Evolutionary conservation across 805 yeast genomes (phyloP).

Genomic region (Vanderwaltozyma yarrowii): DNA sequence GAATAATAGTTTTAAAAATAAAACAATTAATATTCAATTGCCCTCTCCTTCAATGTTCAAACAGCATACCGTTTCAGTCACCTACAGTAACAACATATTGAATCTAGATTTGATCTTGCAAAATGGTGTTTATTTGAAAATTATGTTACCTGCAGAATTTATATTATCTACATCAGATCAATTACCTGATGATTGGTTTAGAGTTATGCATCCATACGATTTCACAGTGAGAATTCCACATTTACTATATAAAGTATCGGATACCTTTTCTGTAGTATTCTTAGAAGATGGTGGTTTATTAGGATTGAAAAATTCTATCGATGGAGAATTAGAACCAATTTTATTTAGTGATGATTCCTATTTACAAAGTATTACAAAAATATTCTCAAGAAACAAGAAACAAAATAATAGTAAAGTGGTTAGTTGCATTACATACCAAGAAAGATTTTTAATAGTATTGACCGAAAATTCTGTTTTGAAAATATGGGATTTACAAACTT

Average conservation of each 20-base stretch:
- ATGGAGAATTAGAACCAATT: conserved; percentile 30
- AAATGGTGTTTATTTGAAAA: conserved; percentile 17
- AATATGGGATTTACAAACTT: conserved; percentile 22
- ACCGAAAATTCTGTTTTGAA: conserved; percentile 22
- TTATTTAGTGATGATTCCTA: conserved; percentile 49
- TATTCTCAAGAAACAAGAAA: conserved; percentile 13
- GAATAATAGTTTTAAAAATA: conserved; percentile 10
- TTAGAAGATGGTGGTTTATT: conserved; percentile 72
- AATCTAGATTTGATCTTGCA: conserved; percentile 17
- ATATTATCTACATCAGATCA: conserved; percentile 7
- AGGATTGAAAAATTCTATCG: conserved; percentile 32
- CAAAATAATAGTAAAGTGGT: conserved; percentile 13
- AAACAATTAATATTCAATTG: conserved; percentile 17
- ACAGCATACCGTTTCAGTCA: conserved; percentile 16
- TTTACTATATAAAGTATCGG: conserved; percentile 37
- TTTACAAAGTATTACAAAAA: conserved; percentile 27
- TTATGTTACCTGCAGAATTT: conserved; percentile 18
- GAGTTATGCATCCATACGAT: conserved; percentile 56
- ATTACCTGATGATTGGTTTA: conserved; percentile 41
- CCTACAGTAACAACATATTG: conserved; percentile 6
- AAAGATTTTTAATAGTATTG: conserved; percentile 16
- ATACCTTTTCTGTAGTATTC: conserved; percentile 41
- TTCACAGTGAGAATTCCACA: conserved; percentile 50
- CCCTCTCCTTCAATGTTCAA: conserved; percentile 18
- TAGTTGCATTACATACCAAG: conserved; percentile 13